Evolutionary conservation across 495 filamentous ascomycete species (phyloP).

Genomic region (Penicillium cosmopolitanum): DNA sequence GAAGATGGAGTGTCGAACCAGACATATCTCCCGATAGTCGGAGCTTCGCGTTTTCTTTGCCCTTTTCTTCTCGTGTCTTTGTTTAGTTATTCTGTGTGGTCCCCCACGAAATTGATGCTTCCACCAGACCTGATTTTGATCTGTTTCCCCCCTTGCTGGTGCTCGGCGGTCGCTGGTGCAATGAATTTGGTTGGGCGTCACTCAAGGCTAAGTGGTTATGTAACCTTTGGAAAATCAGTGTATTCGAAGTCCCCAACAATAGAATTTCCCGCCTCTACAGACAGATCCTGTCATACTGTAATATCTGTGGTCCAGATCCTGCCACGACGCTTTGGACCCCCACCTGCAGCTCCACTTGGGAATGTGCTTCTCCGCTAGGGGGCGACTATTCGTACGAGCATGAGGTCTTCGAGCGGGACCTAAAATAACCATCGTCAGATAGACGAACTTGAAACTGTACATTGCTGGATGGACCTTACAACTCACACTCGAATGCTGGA

Average conservation of each 20-base stretch:
- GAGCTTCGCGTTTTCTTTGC: slow-evolving; percentile 32
- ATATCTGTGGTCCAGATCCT: slow-evolving; percentile 15
- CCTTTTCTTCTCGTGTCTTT: slow-evolving; percentile 23
- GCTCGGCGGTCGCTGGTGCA: slow-evolving; percentile 28
- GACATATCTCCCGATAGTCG: slow-evolving; percentile 32
- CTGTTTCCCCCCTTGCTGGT: slow-evolving; percentile 19
- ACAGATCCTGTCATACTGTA: not conserved
- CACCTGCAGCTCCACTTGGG: slow-evolving; percentile 27
- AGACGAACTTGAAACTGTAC: no score
- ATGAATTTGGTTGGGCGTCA: slow-evolving; percentile 32
- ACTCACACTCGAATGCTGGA: no score
- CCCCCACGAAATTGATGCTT: slow-evolving; percentile 41
- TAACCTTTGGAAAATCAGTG: slow-evolving; percentile 28
- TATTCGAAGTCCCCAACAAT: slow-evolving; percentile 12
- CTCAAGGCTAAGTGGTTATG: slow-evolving; percentile 26
- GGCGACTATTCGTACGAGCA: not conserved
- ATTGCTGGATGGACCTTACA: no score
- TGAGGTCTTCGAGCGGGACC: no score
- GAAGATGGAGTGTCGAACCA: slow-evolving; percentile 23
- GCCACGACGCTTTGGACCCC: slow-evolving; percentile 23
- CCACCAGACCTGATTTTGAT: slow-evolving; percentile 25
- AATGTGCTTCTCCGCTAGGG: slow-evolving; percentile 12
- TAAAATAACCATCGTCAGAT: no score
- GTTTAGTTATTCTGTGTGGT: slow-evolving; percentile 28
- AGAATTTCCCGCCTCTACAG: slow-evolving; percentile 2